Base-by-base conservation (phyloP, 2,329 filamentous ascomycete genomes). In the Colletotrichum plurivorum region DNA sequence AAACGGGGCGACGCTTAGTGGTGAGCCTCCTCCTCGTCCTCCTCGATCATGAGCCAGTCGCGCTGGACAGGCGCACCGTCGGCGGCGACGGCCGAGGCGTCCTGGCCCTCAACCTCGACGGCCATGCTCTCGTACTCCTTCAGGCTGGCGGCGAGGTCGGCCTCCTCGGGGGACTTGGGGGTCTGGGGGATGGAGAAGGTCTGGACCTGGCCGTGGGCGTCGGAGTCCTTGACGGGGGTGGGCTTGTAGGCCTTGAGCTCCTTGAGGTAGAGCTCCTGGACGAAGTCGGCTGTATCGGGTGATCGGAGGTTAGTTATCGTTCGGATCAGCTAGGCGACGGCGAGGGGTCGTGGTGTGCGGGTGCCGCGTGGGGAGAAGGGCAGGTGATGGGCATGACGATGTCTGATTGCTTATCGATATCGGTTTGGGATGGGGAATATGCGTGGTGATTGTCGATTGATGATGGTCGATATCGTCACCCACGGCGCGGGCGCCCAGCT, bases 221-320 rank as follows among this genome's bases (percentile, higher is more conserved):
- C 96, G 77, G 90, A 89, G 73, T 94, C 88, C 88, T 98, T 97
- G 85, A 95, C 81, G 75, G 90, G 86, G 66, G 93, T 87, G 73
- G 91, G 86, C 90, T 98, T 98, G 92, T 97, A 98, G 84, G 90
- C 90, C 86, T 95, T 96, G 80, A 99, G 91, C 85, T 98, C 95
- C 83, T 92, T 93, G 76, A 99, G 91, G 89, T 99, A 99, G 80
- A 99, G 90, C 82, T 98, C 95, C 85, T 98, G 96, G 77, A 99
- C 94, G 78, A 97, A 90, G 84, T 99, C 96, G 90, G 94, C 96
- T 98, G 80, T 73, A 59, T 27, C 41, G 25, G 49, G 59, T 22
- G 8, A 18, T 45, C 39, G 43, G 60, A 18, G 52, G 61, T 69
- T 60, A 69, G 61, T 52, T 48, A 49, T 18, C 25, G 20, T 41